phyloP scores from a whole-genome alignment of 1,284 basidiomycete genomes.

The Xerocomus amazonicus region DNA sequence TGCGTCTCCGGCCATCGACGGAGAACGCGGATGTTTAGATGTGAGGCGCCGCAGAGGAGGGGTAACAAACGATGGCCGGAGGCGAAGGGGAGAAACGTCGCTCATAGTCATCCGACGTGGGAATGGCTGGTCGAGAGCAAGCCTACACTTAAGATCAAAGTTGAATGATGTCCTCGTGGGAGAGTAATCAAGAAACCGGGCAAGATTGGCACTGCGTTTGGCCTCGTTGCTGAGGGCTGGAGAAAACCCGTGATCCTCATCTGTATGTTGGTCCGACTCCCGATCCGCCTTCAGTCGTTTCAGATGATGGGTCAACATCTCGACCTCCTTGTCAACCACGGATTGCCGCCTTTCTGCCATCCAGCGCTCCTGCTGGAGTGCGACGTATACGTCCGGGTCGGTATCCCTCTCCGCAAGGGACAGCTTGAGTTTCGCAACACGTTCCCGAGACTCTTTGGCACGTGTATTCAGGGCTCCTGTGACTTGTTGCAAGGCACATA shows the following conservation, averaged over 20 bases:
- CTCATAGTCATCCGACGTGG: slow-evolving; percentile 36
- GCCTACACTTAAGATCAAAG: slow-evolving; percentile 31
- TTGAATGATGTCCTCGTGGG: slow-evolving; percentile 33
- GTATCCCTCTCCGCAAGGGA: slow-evolving; percentile 37
- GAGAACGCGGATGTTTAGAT: slow-evolving; percentile 27
- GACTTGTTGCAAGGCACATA: slow-evolving; percentile 43
- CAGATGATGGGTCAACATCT: slow-evolving; percentile 27
- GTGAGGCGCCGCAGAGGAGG: slow-evolving; percentile 27
- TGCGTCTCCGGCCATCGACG: slow-evolving; percentile 29
- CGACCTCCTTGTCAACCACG: slow-evolving; percentile 36
- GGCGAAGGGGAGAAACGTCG: slow-evolving; percentile 35
- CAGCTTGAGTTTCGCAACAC: slow-evolving; percentile 39
- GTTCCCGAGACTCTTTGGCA: slow-evolving; percentile 44
- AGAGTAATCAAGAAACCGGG: slow-evolving; percentile 38
- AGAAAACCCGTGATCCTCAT: slow-evolving; percentile 24
- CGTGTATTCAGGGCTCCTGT: slow-evolving; percentile 41
- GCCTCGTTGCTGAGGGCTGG: slow-evolving; percentile 34
- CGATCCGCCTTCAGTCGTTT: slow-evolving; percentile 26
- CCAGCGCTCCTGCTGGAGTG: slow-evolving; percentile 47
- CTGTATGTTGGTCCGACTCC: slow-evolving; percentile 4
- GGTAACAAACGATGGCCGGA: slow-evolving; percentile 30
- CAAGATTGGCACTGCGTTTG: slow-evolving; percentile 36
- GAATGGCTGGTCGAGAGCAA: slow-evolving; percentile 28
- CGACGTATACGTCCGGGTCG: slow-evolving; percentile 35
- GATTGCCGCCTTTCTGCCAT: slow-evolving; percentile 44